These are phyloP conservation scores for Microthlaspi erraticum DNA, from an alignment of 345 rosid species.

Conservation along the genomic window DNA sequence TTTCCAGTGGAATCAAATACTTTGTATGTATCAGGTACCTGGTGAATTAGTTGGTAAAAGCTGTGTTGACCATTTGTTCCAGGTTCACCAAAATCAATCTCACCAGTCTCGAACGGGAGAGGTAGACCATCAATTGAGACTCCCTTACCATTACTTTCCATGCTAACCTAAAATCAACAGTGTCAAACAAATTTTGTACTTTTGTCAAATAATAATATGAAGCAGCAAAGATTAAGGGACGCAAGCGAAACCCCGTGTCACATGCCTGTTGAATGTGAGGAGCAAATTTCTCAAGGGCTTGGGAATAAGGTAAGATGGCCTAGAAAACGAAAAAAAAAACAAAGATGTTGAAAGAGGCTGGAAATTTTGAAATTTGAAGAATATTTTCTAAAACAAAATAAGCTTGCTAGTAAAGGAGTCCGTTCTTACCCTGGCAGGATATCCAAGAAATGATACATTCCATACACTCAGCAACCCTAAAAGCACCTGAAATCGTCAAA, in stretches of 20 bases:
- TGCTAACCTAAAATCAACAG: slow-evolving; percentile 71
- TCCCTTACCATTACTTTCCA: slow-evolving; percentile 99
- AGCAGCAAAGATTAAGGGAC: slow-evolving; percentile 2
- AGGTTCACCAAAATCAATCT: slow-evolving; percentile 98
- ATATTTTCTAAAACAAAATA: background rate
- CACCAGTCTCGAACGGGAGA: slow-evolving; percentile 90
- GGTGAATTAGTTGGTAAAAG: slow-evolving; percentile 98
- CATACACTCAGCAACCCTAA: slow-evolving; percentile 86
- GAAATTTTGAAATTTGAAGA: slow-evolving; percentile 13
- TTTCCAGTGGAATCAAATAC: background rate
- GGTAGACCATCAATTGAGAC: slow-evolving; percentile 89
- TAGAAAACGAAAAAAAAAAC: slow-evolving; percentile 43
- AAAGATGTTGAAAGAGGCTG: slow-evolving; percentile 23
- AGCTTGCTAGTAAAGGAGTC: slow-evolving; percentile 25
- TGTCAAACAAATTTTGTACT: background rate
- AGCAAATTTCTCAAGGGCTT: slow-evolving; percentile 93
- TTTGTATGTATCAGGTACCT: slow-evolving; percentile 52
- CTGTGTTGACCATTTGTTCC: slow-evolving; percentile 99
- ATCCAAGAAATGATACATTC: slow-evolving; percentile 94
- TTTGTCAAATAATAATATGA: background rate
- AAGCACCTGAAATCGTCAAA: slow-evolving; percentile 65
- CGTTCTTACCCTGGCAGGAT: slow-evolving; percentile 83
- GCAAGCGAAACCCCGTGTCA: slow-evolving; percentile 14
- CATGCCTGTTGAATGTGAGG: slow-evolving; percentile 96
- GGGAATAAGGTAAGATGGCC: slow-evolving; percentile 97